These are phyloP conservation scores for Xylaria sp. DNA, from an alignment of 495 filamentous ascomycete species.

Conservation along the genomic window DNA sequence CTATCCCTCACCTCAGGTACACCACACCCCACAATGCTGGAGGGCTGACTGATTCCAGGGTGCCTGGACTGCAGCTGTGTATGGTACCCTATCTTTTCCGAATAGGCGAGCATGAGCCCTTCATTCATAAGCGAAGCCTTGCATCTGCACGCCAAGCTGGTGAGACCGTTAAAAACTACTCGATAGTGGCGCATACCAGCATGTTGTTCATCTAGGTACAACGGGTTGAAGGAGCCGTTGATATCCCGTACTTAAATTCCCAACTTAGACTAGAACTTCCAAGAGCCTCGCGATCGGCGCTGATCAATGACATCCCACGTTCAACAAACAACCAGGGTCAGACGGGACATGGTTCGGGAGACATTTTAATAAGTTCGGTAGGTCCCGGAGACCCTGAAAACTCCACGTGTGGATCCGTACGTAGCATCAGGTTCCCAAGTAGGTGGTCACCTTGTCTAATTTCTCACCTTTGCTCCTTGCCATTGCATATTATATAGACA, in stretches of 20 bases:
- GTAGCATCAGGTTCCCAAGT: slow-evolving; percentile 18
- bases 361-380: slow-evolving; percentile 16
- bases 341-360: slow-evolving; percentile 3
- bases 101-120: background rate
- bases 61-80: background rate
- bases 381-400: slow-evolving; percentile 18
- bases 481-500: slow-evolving; percentile 9
- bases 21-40: background rate
- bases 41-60: background rate
- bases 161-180: background rate
- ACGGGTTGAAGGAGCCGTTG: background rate
- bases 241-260: background rate
- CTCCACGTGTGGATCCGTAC: slow-evolving; percentile 19
- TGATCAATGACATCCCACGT: background rate
- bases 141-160: slow-evolving; percentile 12
- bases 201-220: background rate
- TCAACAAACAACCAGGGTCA: background rate
- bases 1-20: slow-evolving; percentile 6
- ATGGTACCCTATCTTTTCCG: background rate
- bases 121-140: slow-evolving; percentile 9
- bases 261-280: background rate
- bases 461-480: slow-evolving; percentile 21
- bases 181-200: background rate
- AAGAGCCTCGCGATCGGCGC: background rate
- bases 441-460: slow-evolving; percentile 17